Evolutionary conservation across 495 filamentous ascomycete species (phyloP), one percentile per base, ranked within the genome.

Genomic region (Jackrogersella minutella): DNA sequence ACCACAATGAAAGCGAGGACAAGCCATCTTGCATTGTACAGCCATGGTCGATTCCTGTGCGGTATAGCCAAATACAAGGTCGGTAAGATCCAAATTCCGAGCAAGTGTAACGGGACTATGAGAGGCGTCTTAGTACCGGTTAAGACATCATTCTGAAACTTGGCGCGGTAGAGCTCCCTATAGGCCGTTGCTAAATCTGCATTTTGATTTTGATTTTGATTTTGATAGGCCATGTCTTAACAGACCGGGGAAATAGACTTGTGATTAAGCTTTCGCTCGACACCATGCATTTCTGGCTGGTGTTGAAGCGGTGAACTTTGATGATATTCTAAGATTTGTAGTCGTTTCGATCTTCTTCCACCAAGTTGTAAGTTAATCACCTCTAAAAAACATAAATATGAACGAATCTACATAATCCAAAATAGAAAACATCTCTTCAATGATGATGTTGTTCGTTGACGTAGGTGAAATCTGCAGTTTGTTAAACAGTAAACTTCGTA

Each of bases 41-140:
- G 62, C 69, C 78, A 78, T 36, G 74, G 79, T 5, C 81, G 76
- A 0, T 78, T 73, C 3, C 74, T 79, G 62, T 89, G 87, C 5
- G 87, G 86, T 49, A 91, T 80, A 16, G 82, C 73, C 6, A 90
- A 81, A 66, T 87, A 90, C 0, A 86, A 62, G 0, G 85, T 77
- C 4, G 80, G 81, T 8, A 89, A 62, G 9, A 89, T 13, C 33
- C 80, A 74, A 3, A 81, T 55, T 7, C 81, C 80, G 3, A 86
- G 54, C 1, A 83, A 65, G n/a, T 79, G 77, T 61, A 78, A 85
- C 2, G 87, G 87, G 26, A 87, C 64, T 1, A 90, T 63, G 49
- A 90, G 81, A 5, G 87, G 86, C 37, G 74, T 66, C 19, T 79
- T 78, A 40, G 74, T 54, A 52, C 81, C 85, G n/a, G 77, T 63